A percentile compares a stretch with the other conserved stretches of the same genome.
These are phyloP conservation scores for Trypanosoma cruzi DNA, from an alignment of 208 protist species.

Conservation along the genomic window DNA sequence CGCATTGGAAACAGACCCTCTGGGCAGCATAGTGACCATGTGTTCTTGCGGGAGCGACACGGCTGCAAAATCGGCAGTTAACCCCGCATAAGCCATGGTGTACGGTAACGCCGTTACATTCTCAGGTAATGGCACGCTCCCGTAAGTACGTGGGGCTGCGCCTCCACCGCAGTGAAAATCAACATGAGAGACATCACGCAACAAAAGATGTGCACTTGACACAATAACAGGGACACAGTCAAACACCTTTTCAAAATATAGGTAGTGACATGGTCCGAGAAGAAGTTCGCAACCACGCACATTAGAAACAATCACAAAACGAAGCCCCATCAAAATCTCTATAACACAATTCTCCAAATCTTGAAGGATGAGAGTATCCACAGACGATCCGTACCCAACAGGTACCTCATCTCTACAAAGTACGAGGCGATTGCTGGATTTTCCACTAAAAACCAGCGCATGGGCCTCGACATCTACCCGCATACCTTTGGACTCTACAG, in stretches of 20 bases:
- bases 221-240: constrained; percentile 45
- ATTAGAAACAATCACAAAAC: constrained; percentile 57
- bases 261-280: constrained; percentile 60
- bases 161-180: constrained; percentile 26
- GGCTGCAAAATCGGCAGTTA: constrained; percentile 58
- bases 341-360: constrained; percentile 55
- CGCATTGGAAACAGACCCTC: neutral
- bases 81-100: constrained; percentile 53
- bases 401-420: constrained; percentile 41
- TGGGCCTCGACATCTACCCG: constrained; percentile 30
- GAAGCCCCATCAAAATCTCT: constrained; percentile 49
- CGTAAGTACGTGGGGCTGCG: constrained; percentile 5
- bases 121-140: constrained; percentile 1
- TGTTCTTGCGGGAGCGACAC: constrained; percentile 59
- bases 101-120: constrained; percentile 39
- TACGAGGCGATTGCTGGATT: constrained; percentile 26
- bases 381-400: constrained; percentile 17
- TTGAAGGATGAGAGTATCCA: constrained; percentile 62
- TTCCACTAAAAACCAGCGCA: constrained; percentile 41
- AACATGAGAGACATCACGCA: constrained; percentile 29
- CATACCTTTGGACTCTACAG: constrained; percentile 22
- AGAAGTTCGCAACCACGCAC: constrained; percentile 48
- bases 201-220: constrained; percentile 34
- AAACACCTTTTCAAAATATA: constrained; percentile 44
- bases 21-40: neutral